phyloP scores from a whole-genome alignment of 2,329 filamentous ascomycete species.

The Camillea tinctor region DNA sequence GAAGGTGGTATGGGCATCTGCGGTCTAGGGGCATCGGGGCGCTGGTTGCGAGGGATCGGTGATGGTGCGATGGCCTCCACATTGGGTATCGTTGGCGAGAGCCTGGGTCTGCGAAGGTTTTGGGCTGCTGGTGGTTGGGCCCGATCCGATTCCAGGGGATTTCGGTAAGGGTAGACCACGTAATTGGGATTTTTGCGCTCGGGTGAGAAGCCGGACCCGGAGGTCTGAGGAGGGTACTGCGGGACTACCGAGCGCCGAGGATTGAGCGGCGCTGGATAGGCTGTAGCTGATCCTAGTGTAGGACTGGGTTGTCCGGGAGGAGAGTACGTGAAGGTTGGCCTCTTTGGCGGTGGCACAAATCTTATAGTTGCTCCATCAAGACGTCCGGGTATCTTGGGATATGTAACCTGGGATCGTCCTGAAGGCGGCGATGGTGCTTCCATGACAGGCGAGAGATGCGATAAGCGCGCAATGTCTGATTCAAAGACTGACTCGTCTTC shows the following conservation, averaged over 20 bases:
- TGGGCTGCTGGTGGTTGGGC: neutral
- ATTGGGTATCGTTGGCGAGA: neutral
- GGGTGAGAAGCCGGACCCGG: constrained; percentile 29
- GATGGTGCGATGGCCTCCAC: too few relatives aligned
- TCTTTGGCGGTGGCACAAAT: constrained; percentile 34
- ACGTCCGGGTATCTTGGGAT: constrained; percentile 30
- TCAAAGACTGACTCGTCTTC: constrained; percentile 36
- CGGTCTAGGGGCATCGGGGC: neutral
- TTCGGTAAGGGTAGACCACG: constrained; percentile 19
- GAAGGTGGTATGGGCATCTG: neutral
- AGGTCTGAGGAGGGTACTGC: constrained; percentile 15
- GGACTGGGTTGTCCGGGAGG: constrained; percentile 43
- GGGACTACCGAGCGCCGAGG: constrained; percentile 15
- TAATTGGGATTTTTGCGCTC: constrained; percentile 11
- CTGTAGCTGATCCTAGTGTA: constrained; percentile 37
- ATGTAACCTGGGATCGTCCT: constrained; percentile 34
- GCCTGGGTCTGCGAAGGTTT: neutral
- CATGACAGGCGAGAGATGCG: constrained; percentile 47
- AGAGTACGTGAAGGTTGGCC: constrained; percentile 32
- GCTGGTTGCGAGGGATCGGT: neutral
- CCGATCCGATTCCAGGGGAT: constrained; percentile 1
- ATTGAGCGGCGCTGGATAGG: constrained; percentile 28
- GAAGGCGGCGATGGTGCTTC: constrained; percentile 42
- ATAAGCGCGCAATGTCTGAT: constrained; percentile 26
- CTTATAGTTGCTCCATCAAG: constrained; percentile 29